Percentiles rank a stretch among this genome's conserved stretches.
phyloP scores from a whole-genome alignment of 1,139 yeast species.

The Magnusiomyces sp. region DNA sequence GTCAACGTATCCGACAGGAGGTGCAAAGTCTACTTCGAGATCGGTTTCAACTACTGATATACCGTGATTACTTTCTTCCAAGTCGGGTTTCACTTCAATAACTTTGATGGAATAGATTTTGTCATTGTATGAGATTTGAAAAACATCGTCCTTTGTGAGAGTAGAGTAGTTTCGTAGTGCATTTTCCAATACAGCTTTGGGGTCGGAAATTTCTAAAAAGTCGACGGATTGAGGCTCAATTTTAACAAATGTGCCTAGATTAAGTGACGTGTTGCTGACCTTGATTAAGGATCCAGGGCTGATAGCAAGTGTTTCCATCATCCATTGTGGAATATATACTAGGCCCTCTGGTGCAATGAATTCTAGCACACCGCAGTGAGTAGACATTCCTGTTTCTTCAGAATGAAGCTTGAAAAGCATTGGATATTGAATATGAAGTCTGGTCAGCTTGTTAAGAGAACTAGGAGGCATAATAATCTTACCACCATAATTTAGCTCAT shows the following conservation, averaged over 20 bases:
- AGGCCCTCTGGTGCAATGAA: slow-evolving; percentile 97
- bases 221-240: slow-evolving; percentile 93
- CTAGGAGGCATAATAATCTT: slow-evolving; percentile 92
- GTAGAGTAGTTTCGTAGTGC: slow-evolving; percentile 86
- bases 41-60: slow-evolving; percentile 97
- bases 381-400: slow-evolving; percentile 48
- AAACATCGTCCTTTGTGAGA: slow-evolving; percentile 72
- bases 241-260: slow-evolving; percentile 81
- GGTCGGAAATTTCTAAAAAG: slow-evolving; percentile 88
- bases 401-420: slow-evolving; percentile 81
- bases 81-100: slow-evolving; percentile 69
- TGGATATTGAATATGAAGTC: slow-evolving; percentile 86
- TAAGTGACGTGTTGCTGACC: slow-evolving; percentile 64
- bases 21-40: slow-evolving; percentile 94
- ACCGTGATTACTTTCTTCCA: slow-evolving; percentile 46
- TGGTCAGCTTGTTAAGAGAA: slow-evolving; percentile 78
- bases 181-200: slow-evolving; percentile 92
- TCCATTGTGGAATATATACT: slow-evolving; percentile 93
- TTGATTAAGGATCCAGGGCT: slow-evolving; percentile 75
- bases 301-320: slow-evolving; percentile 69
- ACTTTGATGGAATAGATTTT: slow-evolving; percentile 73
- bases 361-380: slow-evolving; percentile 93
- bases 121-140: slow-evolving; percentile 80
- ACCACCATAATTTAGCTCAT: slow-evolving; percentile 90
- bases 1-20: slow-evolving; percentile 97